These are phyloP conservation scores for Scenedesmus sp. DNA, from an alignment of 163 green algal genomes.

Conservation along the genomic window DNA sequence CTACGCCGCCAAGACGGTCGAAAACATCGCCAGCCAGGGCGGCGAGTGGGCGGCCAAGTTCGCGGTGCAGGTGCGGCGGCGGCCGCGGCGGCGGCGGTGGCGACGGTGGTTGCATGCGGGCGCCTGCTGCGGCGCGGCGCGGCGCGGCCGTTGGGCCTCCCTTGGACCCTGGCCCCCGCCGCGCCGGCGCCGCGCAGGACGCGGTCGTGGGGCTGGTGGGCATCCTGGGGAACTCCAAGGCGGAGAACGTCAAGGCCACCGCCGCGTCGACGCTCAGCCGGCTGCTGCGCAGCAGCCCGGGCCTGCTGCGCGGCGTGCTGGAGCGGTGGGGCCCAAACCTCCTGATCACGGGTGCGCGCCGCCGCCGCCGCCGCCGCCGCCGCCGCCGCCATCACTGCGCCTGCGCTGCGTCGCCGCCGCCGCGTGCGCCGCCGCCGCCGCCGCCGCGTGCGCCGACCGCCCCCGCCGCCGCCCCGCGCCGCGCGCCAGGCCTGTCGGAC, in stretches of 20 bases:
- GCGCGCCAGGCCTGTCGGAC: constrained; percentile 65
- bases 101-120: neutral
- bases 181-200: too few species aligned
- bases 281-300: constrained; percentile 65
- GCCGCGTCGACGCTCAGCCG: constrained; percentile 77
- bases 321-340: constrained; percentile 57
- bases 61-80: constrained; percentile 48
- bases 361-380: neutral
- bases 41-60: constrained; percentile 81
- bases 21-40: constrained; percentile 89
- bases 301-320: constrained; percentile 58
- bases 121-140: neutral
- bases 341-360: constrained; percentile 22
- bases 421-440: neutral
- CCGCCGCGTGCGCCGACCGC: neutral
- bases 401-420: too few species aligned
- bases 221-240: constrained; percentile 60
- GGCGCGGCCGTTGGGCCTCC: too few species aligned
- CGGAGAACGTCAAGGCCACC: constrained; percentile 79
- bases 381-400: neutral
- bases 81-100: neutral
- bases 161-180: too few species aligned
- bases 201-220: constrained; percentile 64
- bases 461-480: too few species aligned
- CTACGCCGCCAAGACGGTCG: constrained; percentile 94